Evolutionary conservation across 768 basidiomycete genomes (phyloP).

Genomic region (Leccinum truebloodii): DNA sequence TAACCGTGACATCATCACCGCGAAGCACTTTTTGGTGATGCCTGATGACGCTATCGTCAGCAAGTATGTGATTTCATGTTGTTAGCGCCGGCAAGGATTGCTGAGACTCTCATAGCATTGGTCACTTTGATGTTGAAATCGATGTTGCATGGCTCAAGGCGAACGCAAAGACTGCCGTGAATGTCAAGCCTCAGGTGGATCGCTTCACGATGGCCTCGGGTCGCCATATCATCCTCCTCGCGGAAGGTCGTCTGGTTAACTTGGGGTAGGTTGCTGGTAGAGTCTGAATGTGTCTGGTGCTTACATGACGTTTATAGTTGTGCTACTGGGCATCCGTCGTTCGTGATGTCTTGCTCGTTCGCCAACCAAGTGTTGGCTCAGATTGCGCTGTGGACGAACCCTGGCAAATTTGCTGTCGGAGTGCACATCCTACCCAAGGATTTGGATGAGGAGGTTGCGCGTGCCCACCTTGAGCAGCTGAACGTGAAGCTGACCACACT

Average conservation of each 20-base stretch:
- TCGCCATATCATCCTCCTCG: conserved; percentile 95
- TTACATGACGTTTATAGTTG: conserved; percentile 50
- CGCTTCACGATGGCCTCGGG: conserved; percentile 92
- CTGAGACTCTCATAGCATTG: too few species aligned
- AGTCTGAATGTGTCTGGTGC: background rate
- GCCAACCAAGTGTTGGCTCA: conserved; percentile 98
- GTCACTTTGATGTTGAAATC: conserved; percentile 88
- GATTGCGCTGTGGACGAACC: conserved; percentile 96
- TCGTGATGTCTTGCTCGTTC: conserved; percentile 99
- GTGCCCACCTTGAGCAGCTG: conserved; percentile 88
- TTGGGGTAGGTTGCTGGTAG: conserved; percentile 62
- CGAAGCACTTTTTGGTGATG: too few species aligned
- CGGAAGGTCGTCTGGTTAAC: conserved; percentile 99
- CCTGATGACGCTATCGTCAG: too few species aligned
- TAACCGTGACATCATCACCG: too few species aligned
- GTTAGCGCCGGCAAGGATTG: too few species aligned
- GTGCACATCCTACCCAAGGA: conserved; percentile 99
- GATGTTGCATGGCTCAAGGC: conserved; percentile 98
- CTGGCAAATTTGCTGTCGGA: conserved; percentile 90
- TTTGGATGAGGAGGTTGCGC: conserved; percentile 98
- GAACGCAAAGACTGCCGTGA: conserved; percentile 78
- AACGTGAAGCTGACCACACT: conserved; percentile 92
- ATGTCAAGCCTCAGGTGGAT: conserved; percentile 99
- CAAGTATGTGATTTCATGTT: too few species aligned
- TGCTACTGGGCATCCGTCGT: conserved; percentile 98